Evolutionary conservation across 192 early-diverging fungal species (phyloP), one percentile per base, ranked within the genome.

Genomic region (Coemansia sp.): DNA sequence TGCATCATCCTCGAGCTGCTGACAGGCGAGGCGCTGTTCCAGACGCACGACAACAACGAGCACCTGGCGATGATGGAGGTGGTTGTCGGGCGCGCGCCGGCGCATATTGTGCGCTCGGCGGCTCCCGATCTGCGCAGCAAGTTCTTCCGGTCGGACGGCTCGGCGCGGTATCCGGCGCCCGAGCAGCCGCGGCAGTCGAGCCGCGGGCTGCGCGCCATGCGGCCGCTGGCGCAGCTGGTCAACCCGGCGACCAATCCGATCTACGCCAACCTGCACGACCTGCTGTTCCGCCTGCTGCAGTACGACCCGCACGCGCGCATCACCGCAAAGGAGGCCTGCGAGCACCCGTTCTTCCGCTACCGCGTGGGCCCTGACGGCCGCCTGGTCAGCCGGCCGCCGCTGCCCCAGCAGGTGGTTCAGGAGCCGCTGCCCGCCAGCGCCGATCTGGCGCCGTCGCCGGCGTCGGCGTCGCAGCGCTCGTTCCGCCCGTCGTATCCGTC

Each of bases 11-110:
- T 97, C 11, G 95, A 98, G 75, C 83, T 98, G 41, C 84, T 87
- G 38, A 98, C 92, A 0, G 95, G 95, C 30, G 89, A 92, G 63
- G 94, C 95, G 4, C 67, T 98, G 42, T 98, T 98, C 69, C 94
- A 97, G 74, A 97, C 95, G 12, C 95, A 97, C 53, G 94, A 98
- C 64, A 90, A 96, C 79, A 67, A 93, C 51, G 95, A 98, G 63
- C 95, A 98, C 70, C 70, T 98, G 55, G 90, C 89, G 10, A 92
- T 98, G 91, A 98, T 98, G 93, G 86, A 98, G 64, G 68, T 78
- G 0, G 87, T 94, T 0, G 73, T 97, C 17, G 95, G 95, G 3
- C 68, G 64, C 26, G 80, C 94, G 22, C 91, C 94, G 1, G 62
- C 75, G 0, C 63, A 81, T 40, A 80, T 93, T 30, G 77, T 88